Conservation (phyloP, 2,329 filamentous ascomycete genomes). For the Xylaria digitata region DNA sequence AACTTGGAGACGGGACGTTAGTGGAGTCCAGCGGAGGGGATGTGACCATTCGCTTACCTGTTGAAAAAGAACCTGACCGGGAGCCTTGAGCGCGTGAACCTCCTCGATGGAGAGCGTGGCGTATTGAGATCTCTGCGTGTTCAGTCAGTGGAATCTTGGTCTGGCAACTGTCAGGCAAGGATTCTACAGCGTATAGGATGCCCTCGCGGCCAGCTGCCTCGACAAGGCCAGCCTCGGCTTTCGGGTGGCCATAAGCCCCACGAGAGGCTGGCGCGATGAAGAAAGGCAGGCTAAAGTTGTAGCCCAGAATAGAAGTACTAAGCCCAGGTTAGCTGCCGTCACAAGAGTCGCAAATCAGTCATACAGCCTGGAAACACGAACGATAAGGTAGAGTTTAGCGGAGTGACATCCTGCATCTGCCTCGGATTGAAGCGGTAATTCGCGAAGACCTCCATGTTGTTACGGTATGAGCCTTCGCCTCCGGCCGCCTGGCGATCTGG, state of each 20-base stretch:
- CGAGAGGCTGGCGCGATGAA: constrained; percentile 64
- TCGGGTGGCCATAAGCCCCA: constrained; percentile 57
- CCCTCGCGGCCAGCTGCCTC: constrained; percentile 60
- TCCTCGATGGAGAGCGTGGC: constrained; percentile 25
- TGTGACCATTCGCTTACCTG: constrained; percentile 46
- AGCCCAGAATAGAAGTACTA: constrained; percentile 61
- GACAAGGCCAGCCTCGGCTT: constrained; percentile 62
- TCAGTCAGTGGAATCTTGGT: constrained; percentile 3
- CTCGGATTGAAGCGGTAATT: constrained; percentile 62
- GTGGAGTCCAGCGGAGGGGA: background rate
- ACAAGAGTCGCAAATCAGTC: constrained; percentile 37
- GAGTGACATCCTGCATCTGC: constrained; percentile 60
- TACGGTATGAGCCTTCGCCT: constrained; percentile 66
- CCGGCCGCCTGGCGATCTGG: constrained; percentile 62
- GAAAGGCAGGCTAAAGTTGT: constrained; percentile 66
- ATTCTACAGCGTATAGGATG: constrained; percentile 60
- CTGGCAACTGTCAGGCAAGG: constrained; percentile 39
- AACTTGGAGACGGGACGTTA: constrained; percentile 34
- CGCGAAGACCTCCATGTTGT: constrained; percentile 65
- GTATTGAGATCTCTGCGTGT: constrained; percentile 17
- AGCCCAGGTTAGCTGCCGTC: background rate
- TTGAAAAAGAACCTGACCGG: constrained; percentile 25
- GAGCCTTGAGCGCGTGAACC: constrained; percentile 16
- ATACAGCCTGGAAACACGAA: constrained; percentile 27
- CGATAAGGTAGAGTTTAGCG: constrained; percentile 41